A percentile compares a stretch with the other conserved stretches of the same genome.
Conservation (phyloP, 2,329 filamentous ascomycete genomes). For the Fusarium verticillioides region DNA sequence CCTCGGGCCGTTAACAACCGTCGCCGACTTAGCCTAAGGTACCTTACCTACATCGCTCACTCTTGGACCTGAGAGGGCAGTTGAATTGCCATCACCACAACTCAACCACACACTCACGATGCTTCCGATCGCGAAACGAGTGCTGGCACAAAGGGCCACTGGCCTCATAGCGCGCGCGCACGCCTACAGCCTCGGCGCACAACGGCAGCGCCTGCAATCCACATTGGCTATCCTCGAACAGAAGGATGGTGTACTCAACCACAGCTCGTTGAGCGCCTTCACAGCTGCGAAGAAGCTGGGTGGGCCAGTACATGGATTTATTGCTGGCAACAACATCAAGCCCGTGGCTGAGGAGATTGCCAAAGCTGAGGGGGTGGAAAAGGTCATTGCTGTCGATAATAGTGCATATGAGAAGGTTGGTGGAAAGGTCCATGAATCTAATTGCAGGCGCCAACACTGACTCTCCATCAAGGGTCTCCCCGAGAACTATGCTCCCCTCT, state of each 20-base stretch:
- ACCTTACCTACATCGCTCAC: conserved; percentile 21
- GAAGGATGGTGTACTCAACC: conserved; percentile 85
- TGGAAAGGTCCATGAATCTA: neutral
- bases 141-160: conserved; percentile 42
- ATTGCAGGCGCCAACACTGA: conserved; percentile 12
- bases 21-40: conserved; percentile 33
- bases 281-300: conserved; percentile 89
- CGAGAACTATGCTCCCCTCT: conserved; percentile 92
- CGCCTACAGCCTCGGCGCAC: conserved; percentile 44
- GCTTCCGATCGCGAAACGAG: conserved; percentile 47
- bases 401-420: conserved; percentile 88
- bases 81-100: conserved; percentile 26
- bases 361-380: conserved; percentile 90
- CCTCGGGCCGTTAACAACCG: conserved; percentile 56
- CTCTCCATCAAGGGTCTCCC: conserved; percentile 74
- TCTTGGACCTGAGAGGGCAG: conserved; percentile 23
- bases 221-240: conserved; percentile 94
- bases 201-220: conserved; percentile 71
- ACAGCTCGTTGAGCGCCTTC: conserved; percentile 84
- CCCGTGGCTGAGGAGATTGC: conserved; percentile 82
- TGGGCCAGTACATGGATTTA: conserved; percentile 84
- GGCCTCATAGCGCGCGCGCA: conserved; percentile 44
- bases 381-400: conserved; percentile 90
- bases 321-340: conserved; percentile 84
- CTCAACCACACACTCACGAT: conserved; percentile 41